Evolutionary conservation across 352 stramenopile genomes (phyloP).

Genomic region (Globisporangium paroecandrum): DNA sequence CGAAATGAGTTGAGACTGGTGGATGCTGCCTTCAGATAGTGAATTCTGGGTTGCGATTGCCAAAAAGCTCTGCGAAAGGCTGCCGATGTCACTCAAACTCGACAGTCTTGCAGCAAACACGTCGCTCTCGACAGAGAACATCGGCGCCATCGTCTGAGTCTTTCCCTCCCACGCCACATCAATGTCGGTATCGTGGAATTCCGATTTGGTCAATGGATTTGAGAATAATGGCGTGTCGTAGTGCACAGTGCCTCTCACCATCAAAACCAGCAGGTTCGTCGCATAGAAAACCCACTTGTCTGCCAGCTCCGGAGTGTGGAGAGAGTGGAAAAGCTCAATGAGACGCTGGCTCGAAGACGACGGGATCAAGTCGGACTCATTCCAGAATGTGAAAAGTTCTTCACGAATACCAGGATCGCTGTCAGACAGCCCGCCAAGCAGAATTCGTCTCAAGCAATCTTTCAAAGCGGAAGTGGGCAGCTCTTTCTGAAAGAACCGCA

Average conservation of each 20-base stretch:
- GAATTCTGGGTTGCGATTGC: slow-evolving; percentile 19
- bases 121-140: slow-evolving; percentile 76
- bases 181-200: slow-evolving; percentile 55
- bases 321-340: slow-evolving; percentile 45
- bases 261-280: slow-evolving; percentile 50
- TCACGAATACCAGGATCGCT: slow-evolving; percentile 36
- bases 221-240: slow-evolving; percentile 47
- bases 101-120: slow-evolving; percentile 29
- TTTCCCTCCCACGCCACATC: slow-evolving; percentile 69
- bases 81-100: neutral
- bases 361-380: slow-evolving; percentile 24
- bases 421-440: slow-evolving; percentile 58
- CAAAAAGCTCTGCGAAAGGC: slow-evolving; percentile 11
- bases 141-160: slow-evolving; percentile 60
- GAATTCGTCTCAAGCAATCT: slow-evolving; percentile 26
- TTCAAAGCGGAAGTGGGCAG: slow-evolving; percentile 12
- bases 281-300: slow-evolving; percentile 72
- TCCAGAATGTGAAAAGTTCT: slow-evolving; percentile 49
- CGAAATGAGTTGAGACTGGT: slow-evolving; percentile 49
- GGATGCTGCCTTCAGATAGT: slow-evolving; percentile 13
- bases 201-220: slow-evolving; percentile 37
- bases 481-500: slow-evolving; percentile 30
- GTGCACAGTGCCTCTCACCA: slow-evolving; percentile 23
- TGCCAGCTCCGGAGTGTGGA: slow-evolving; percentile 41
- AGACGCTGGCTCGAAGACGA: slow-evolving; percentile 40